A percentile compares a stretch with the other conserved stretches of the same genome.
These are phyloP conservation scores for Rosa lucieae DNA, from an alignment of 306 rosid genomes.

Conservation along the genomic window DNA sequence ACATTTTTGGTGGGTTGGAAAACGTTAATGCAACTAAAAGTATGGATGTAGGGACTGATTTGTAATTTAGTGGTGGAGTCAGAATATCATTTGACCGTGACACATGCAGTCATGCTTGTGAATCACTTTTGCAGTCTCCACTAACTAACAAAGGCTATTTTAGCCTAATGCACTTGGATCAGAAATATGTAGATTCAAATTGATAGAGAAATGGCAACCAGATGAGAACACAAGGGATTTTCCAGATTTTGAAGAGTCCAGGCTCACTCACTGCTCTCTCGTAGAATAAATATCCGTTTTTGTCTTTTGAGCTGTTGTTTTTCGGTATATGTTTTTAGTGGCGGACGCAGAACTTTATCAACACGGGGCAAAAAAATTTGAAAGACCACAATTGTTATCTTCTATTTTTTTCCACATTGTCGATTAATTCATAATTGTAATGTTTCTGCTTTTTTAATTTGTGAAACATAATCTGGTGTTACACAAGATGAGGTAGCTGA, in stretches of 20 bases:
- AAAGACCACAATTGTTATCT: no score
- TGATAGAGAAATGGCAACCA: background rate
- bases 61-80: slow-evolving; percentile 14
- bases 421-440: no score
- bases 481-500: no score
- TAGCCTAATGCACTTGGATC: background rate
- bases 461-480: no score
- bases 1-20: background rate
- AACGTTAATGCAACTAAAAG: background rate
- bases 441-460: no score
- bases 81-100: background rate
- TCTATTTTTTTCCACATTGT: no score
- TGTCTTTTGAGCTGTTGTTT: background rate
- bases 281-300: background rate
- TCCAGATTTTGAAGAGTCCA: background rate
- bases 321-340: no score
- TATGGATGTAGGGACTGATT: background rate
- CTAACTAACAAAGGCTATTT: background rate
- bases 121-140: slow-evolving; percentile 17
- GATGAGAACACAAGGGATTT: background rate
- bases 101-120: slow-evolving; percentile 16
- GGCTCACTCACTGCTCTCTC: background rate
- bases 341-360: no score
- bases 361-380: no score
- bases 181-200: background rate